Percentiles rank a stretch among this genome's conserved stretches.
Conservation (phyloP, 257 asterid species). For the Rhazya stricta region DNA sequence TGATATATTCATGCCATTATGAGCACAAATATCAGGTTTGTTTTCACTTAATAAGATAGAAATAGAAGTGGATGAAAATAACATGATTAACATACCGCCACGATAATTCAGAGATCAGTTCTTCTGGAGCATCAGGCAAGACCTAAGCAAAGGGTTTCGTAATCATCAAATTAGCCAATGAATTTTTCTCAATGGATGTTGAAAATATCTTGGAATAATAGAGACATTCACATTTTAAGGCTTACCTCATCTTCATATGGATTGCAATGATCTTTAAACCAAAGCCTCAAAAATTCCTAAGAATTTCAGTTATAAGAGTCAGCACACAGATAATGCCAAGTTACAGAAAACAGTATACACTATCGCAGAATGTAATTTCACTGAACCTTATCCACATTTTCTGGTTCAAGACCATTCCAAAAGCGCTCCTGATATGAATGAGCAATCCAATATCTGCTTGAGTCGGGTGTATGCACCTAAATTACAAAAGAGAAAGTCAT, state of each 20-base stretch:
- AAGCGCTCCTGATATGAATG: conserved; percentile 63
- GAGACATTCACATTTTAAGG: not conserved
- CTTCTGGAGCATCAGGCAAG: conserved; percentile 91
- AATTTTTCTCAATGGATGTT: not conserved
- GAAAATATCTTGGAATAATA: not conserved
- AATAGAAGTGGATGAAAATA: not conserved
- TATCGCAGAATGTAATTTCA: not conserved
- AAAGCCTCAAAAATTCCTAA: conserved; percentile 91
- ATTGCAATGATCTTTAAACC: conserved; percentile 88
- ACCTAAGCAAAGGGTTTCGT: conserved; percentile 37
- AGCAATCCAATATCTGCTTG: conserved; percentile 94
- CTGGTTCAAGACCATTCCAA: conserved; percentile 77
- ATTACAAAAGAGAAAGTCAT: not conserved
- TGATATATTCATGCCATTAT: not conserved
- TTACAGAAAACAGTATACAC: not conserved
- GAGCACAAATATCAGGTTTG: not conserved
- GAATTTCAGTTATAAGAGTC: conserved; percentile 19
- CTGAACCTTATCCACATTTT: conserved; percentile 88
- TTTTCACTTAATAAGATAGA: not conserved
- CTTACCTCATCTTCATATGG: conserved; percentile 87
- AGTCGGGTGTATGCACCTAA: conserved; percentile 96
- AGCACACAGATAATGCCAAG: conserved; percentile 11
- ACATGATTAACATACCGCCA: conserved; percentile 55
- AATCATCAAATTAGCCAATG: conserved; percentile 16
- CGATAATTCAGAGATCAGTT: conserved; percentile 79